Conservation (phyloP, 1,284 basidiomycete species). For the Tetrapyrgos nigripes region DNA sequence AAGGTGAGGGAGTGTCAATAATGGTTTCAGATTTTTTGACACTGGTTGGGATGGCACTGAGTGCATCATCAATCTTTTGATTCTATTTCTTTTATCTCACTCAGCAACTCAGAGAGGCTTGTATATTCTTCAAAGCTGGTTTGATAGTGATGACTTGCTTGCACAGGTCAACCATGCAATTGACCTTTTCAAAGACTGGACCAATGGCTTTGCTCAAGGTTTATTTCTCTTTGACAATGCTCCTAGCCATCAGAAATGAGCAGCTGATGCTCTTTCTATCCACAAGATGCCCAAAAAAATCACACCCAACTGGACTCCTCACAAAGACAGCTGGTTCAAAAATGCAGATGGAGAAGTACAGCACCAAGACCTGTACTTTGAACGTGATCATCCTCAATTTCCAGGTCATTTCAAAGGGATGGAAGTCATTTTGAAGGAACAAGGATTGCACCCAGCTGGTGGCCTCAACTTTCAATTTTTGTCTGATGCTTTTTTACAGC, state of each 20-base stretch:
- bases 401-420: slow-evolving; percentile 43
- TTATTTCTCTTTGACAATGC: too few relatives aligned
- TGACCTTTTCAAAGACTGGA: slow-evolving; percentile 34
- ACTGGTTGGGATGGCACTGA: too few relatives aligned
- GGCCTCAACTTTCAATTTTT: too few relatives aligned
- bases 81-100: too few relatives aligned
- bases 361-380: slow-evolving; percentile 36
- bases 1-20: slow-evolving; percentile 41
- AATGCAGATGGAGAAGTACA: slow-evolving; percentile 26
- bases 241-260: too few relatives aligned
- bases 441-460: slow-evolving; percentile 39
- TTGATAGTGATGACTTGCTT: slow-evolving; percentile 34
- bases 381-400: slow-evolving; percentile 32
- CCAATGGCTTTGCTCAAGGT: slow-evolving; percentile 40
- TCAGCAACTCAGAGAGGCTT: too few relatives aligned
- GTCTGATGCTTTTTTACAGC: too few relatives aligned
- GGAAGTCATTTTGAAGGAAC: slow-evolving; percentile 35
- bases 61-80: too few relatives aligned
- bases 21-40: slow-evolving; percentile 43
- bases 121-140: slow-evolving; percentile 43
- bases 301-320: slow-evolving; percentile 25
- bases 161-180: slow-evolving; percentile 35
- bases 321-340: slow-evolving; percentile 25
- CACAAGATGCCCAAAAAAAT: slow-evolving; percentile 39
- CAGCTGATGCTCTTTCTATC: too few relatives aligned